These are phyloP conservation scores for Fusarium hostae DNA, from an alignment of 2,329 filamentous ascomycete species.

Conservation along the genomic window DNA sequence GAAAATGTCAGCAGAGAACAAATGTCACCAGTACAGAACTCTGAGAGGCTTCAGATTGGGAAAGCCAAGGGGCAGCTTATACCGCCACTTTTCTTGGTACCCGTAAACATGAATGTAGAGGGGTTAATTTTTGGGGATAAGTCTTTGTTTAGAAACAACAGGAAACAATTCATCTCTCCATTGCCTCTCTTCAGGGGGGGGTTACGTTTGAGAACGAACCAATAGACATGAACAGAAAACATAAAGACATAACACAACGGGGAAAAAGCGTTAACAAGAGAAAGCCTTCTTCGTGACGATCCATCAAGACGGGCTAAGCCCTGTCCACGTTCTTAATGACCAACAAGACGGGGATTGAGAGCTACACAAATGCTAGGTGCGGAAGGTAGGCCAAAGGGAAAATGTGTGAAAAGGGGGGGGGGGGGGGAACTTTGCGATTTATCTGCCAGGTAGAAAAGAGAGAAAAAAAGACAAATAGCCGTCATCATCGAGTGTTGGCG, in stretches of 20 bases:
- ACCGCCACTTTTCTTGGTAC: conserved; percentile 8
- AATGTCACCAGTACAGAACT: conserved; percentile 5
- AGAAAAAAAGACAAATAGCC: conserved; percentile 30
- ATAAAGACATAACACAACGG: conserved; percentile 36
- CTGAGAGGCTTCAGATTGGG: neutral
- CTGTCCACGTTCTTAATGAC: conserved; percentile 33
- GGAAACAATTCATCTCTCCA: conserved; percentile 26
- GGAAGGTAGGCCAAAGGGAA: conserved; percentile 26
- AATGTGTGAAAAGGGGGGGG: conserved; percentile 29
- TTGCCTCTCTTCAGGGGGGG: conserved; percentile 22
- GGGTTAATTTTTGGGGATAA: conserved; percentile 15
- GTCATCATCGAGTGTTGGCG: conserved; percentile 37
- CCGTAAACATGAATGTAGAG: conserved; percentile 29
- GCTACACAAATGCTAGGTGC: conserved; percentile 39
- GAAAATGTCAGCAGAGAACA: conserved; percentile 3
- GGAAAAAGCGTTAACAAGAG: conserved; percentile 34
- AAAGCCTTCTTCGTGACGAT: conserved; percentile 47
- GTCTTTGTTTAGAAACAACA: conserved; percentile 23
- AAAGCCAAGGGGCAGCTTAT: conserved; percentile 1
- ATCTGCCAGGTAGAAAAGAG: conserved; percentile 45
- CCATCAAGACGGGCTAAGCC: conserved; percentile 38
- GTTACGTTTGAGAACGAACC: conserved; percentile 29
- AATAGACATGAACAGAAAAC: conserved; percentile 37
- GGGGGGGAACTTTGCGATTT: conserved; percentile 44
- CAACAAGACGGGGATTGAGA: conserved; percentile 33